A percentile compares a stretch with the other conserved stretches of the same genome.
Conservation (phyloP, 2,329 filamentous ascomycete species). For the Clarireedia sp. region DNA sequence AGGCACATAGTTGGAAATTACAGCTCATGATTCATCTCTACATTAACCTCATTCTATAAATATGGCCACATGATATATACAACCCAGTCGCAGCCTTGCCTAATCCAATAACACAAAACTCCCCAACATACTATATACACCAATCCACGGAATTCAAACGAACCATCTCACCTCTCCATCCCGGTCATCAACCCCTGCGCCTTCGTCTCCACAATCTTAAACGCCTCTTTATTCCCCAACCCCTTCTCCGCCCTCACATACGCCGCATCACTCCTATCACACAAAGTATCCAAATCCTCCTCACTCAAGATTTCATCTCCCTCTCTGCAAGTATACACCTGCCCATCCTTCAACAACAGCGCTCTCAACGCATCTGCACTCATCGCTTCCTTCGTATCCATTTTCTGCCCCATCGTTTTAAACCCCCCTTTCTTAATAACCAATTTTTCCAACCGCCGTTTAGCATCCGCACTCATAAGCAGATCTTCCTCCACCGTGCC, state of each 20-base stretch:
- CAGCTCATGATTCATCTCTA: too few relatives aligned
- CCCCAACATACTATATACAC: neutral
- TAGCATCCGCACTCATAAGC: slow-evolving; percentile 80
- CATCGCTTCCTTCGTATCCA: slow-evolving; percentile 41
- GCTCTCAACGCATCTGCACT: slow-evolving; percentile 54
- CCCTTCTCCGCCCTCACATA: slow-evolving; percentile 70
- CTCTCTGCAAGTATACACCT: slow-evolving; percentile 50
- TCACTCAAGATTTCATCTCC: slow-evolving; percentile 64
- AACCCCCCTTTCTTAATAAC: slow-evolving; percentile 93
- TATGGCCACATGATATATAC: neutral
- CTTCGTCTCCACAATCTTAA: slow-evolving; percentile 76
- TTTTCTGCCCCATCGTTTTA: slow-evolving; percentile 57
- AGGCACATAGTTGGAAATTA: too few relatives aligned
- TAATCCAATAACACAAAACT: neutral
- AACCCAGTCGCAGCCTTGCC: neutral
- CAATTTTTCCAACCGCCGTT: slow-evolving; percentile 84
- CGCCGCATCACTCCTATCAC: slow-evolving; percentile 59
- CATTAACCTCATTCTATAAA: too few relatives aligned
- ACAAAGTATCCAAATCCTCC: slow-evolving; percentile 67
- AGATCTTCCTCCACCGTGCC: slow-evolving; percentile 87
- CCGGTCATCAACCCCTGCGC: slow-evolving; percentile 31
- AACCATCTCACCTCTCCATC: slow-evolving; percentile 13
- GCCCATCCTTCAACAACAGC: slow-evolving; percentile 64
- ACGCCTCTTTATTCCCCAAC: slow-evolving; percentile 61
- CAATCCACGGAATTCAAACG: neutral